phyloP scores from a whole-genome alignment of 225 moss, liverwort and hornwort species.

The Asterella californica region DNA sequence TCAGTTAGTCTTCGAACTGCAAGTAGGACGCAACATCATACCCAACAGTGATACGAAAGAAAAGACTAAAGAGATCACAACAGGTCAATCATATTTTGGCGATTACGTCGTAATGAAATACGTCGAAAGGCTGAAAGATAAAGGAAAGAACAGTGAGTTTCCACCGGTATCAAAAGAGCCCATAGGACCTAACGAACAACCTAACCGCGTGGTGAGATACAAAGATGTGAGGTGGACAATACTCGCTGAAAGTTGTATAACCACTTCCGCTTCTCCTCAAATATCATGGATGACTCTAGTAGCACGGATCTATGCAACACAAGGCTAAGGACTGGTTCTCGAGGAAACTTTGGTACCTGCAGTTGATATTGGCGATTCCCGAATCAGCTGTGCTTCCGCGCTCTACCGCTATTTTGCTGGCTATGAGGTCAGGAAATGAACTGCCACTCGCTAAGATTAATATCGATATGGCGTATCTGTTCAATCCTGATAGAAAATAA shows the following conservation, averaged over 20 bases:
- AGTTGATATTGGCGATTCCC: constrained; percentile 84
- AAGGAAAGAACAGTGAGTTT: neutral
- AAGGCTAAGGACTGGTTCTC: neutral
- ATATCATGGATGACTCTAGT: neutral
- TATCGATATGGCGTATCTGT: constrained; percentile 67
- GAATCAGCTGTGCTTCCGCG: constrained; percentile 76
- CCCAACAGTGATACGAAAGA: neutral
- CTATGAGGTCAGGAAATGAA: constrained; percentile 88
- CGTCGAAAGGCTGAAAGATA: neutral
- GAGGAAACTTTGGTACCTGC: constrained; percentile 39
- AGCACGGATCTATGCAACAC: neutral
- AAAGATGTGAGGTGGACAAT: neutral
- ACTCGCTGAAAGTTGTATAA: neutral
- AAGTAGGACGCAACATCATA: neutral
- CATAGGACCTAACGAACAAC: neutral
- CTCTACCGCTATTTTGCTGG: constrained; percentile 79
- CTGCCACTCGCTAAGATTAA: constrained; percentile 79
- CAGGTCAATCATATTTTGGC: neutral
- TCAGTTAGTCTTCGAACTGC: neutral
- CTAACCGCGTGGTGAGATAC: neutral
- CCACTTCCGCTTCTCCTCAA: neutral
- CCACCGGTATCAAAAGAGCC: neutral
- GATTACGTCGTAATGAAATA: neutral
- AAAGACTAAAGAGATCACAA: neutral
- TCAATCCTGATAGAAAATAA: constrained; percentile 47